phyloP scores from a whole-genome alignment of 768 basidiomycete species.

The Leccinellum rugosiceps region DNA sequence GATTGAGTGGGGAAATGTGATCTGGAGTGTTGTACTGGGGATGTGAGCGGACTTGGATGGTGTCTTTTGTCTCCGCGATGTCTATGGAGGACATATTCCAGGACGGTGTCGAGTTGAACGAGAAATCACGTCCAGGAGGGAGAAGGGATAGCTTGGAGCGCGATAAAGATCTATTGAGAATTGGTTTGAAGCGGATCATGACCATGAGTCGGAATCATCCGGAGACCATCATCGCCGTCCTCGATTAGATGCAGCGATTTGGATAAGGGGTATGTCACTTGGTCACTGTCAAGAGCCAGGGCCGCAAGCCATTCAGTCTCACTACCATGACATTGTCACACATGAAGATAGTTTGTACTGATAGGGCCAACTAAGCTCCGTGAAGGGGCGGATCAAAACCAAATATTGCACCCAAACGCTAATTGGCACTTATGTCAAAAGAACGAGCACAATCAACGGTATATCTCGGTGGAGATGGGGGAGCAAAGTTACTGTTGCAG shows the following conservation, averaged over 20 bases:
- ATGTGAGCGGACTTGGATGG: conserved; percentile 68
- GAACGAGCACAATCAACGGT: background rate
- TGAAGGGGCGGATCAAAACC: too few relatives aligned
- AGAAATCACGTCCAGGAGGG: background rate
- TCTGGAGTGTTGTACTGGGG: conserved; percentile 73
- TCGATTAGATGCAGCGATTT: too few relatives aligned
- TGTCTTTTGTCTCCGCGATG: conserved; percentile 47
- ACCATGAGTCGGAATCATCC: background rate
- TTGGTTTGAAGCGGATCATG: conserved; percentile 8
- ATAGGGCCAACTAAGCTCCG: too few relatives aligned
- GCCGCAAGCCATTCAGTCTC: background rate
- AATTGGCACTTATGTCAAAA: too few relatives aligned
- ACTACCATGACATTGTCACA: background rate
- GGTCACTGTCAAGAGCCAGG: background rate
- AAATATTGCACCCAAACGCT: background rate
- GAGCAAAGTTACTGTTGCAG: background rate
- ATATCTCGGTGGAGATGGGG: too few relatives aligned
- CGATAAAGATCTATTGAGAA: conserved; percentile 13
- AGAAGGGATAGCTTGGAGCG: background rate
- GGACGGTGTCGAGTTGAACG: background rate
- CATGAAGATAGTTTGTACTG: too few relatives aligned
- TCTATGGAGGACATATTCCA: conserved; percentile 20
- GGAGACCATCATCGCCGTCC: background rate
- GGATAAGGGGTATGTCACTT: too few relatives aligned
- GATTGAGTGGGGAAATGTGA: conserved; percentile 56